phyloP scores from a whole-genome alignment of 192 early-diverging fungal genomes.

The Fimicolochytrium jonesii region DNA sequence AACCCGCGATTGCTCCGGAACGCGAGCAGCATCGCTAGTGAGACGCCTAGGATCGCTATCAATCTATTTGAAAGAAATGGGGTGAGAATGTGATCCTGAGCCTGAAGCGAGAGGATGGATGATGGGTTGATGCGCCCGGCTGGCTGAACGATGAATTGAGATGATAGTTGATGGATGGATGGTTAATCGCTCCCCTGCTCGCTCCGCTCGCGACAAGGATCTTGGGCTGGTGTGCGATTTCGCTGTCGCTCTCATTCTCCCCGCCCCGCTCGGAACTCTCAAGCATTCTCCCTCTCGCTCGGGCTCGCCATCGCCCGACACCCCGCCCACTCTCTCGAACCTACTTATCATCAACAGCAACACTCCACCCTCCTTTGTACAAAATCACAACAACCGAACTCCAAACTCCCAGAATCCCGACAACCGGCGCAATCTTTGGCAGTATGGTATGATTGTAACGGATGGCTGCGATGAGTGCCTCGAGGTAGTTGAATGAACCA shows the following conservation, averaged over 20 bases:
- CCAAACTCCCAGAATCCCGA: slow-evolving; percentile 1
- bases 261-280: too few species aligned
- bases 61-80: slow-evolving; percentile 12
- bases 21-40: slow-evolving; percentile 58
- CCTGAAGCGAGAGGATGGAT: too few species aligned
- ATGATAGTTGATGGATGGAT: background rate
- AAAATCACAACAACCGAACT: background rate
- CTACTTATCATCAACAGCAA: slow-evolving; percentile 18
- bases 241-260: too few species aligned
- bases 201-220: background rate
- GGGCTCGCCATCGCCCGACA: background rate
- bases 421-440: slow-evolving; percentile 13
- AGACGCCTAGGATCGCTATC: slow-evolving; percentile 30
- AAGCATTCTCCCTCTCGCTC: too few species aligned
- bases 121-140: too few species aligned
- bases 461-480: background rate
- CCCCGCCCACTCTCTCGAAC: background rate
- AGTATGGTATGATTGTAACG: slow-evolving; percentile 5
- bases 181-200: background rate
- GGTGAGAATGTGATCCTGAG: too few species aligned
- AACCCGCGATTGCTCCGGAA: slow-evolving; percentile 76
- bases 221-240: too few species aligned
- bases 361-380: background rate
- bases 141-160: background rate
- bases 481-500: background rate